phyloP scores from a whole-genome alignment of 768 basidiomycete genomes.

The Tubosaeta sp. region DNA sequence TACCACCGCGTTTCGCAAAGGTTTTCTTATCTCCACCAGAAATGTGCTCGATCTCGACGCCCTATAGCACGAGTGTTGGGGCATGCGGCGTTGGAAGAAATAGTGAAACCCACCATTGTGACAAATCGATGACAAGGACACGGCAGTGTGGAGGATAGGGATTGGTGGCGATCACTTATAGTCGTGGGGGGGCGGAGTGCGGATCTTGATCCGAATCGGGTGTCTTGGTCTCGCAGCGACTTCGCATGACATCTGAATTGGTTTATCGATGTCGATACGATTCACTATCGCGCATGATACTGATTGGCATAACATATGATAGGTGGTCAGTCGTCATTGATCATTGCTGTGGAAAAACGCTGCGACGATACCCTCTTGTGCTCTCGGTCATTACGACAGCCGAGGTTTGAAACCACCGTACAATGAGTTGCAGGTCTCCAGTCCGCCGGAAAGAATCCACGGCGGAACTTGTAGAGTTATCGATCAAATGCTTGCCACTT shows the following conservation, averaged over 20 bases:
- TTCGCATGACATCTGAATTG: slow-evolving; percentile 15
- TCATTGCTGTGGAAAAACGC: slow-evolving; percentile 5
- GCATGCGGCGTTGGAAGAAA: neutral
- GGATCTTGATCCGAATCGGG: slow-evolving; percentile 73
- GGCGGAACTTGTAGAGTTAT: slow-evolving; percentile 11
- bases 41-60: slow-evolving; percentile 62
- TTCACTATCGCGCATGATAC: slow-evolving; percentile 14
- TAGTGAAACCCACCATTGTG: slow-evolving; percentile 28
- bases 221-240: slow-evolving; percentile 8
- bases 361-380: slow-evolving; percentile 1
- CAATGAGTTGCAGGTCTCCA: neutral
- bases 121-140: slow-evolving; percentile 26
- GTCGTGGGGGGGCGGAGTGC: slow-evolving; percentile 51
- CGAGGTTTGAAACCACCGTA: neutral
- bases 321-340: slow-evolving; percentile 8
- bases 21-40: slow-evolving; percentile 55
- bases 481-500: slow-evolving; percentile 23
- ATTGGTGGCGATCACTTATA: slow-evolving; percentile 36
- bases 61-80: slow-evolving; percentile 38
- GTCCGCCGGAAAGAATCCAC: neutral
- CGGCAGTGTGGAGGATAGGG: slow-evolving; percentile 22
- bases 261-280: slow-evolving; percentile 30
- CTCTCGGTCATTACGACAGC: neutral
- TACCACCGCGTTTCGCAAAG: slow-evolving; percentile 72
- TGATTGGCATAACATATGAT: slow-evolving; percentile 7